A percentile compares a stretch with the other conserved stretches of the same genome.
Conservation (phyloP, 768 basidiomycete genomes). For the Mycena sanguinolenta region DNA sequence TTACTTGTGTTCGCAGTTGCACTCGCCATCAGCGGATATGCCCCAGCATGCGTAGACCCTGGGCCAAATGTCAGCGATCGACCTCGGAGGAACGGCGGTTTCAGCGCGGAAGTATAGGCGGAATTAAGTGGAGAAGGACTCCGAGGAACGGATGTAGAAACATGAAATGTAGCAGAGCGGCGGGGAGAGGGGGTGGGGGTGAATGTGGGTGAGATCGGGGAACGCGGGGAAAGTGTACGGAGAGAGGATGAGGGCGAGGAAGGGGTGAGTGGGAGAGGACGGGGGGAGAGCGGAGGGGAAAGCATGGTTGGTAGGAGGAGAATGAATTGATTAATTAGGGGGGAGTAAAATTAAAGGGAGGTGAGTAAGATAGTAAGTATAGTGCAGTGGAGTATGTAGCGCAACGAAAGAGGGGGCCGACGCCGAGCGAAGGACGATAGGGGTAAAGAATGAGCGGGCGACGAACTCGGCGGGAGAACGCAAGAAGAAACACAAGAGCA, state of each 20-base stretch:
- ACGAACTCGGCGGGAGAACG: neutral
- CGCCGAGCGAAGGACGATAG: neutral
- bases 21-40: neutral
- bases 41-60: neutral
- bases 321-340: neutral
- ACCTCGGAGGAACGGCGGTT: conserved; percentile 2
- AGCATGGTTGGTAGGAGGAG: neutral
- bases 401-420: neutral
- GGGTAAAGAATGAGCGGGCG: neutral
- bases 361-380: neutral
- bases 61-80: conserved; percentile 12
- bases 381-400: too few relatives aligned
- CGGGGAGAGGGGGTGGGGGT: neutral
- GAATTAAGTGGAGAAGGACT: neutral
- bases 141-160: too few relatives aligned
- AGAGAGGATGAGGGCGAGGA: neutral
- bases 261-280: neutral
- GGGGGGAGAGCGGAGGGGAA: neutral
- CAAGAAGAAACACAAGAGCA: neutral
- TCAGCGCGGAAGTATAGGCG: neutral
- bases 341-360: neutral
- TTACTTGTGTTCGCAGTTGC: too few relatives aligned
- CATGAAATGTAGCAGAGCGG: neutral
- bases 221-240: neutral
- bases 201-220: neutral